These are phyloP conservation scores for Aegilops bicornis DNA, from an alignment of 176 grass and related monocot genomes.

Conservation along the genomic window DNA sequence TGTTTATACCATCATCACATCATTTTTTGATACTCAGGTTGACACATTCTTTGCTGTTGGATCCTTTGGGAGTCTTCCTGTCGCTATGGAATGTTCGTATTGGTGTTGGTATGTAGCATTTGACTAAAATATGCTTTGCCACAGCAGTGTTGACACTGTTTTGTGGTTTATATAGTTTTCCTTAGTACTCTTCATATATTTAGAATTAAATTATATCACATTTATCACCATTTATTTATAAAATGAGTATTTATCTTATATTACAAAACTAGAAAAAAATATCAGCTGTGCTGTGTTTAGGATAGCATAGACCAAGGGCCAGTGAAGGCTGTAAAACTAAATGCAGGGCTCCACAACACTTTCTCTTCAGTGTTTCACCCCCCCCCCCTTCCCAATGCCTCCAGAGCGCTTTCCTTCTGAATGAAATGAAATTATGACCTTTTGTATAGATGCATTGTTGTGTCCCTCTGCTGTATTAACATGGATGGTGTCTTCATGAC, in stretches of 20 bases:
- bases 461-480: no score
- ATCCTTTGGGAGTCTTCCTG: constrained; percentile 95
- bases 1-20: constrained; percentile 17
- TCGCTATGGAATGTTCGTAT: constrained; percentile 84
- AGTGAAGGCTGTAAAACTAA: not conserved
- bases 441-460: no score
- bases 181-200: not conserved
- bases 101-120: constrained; percentile 79
- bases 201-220: constrained; percentile 3
- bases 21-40: constrained; percentile 58
- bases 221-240: constrained; percentile 17
- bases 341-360: not conserved
- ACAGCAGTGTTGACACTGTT: not conserved
- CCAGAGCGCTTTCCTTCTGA: no score
- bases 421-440: no score
- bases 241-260: not conserved
- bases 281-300: constrained; percentile 19
- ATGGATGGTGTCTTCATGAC: constrained; percentile 19
- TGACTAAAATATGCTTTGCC: constrained; percentile 12
- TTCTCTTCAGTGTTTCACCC: no score
- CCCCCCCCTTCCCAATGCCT: no score
- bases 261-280: not conserved
- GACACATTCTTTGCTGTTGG: constrained; percentile 97
- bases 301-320: constrained; percentile 2
- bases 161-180: constrained; percentile 14